Conservation (phyloP, 441 rosid genomes). For the Flueggea neowawraea region DNA sequence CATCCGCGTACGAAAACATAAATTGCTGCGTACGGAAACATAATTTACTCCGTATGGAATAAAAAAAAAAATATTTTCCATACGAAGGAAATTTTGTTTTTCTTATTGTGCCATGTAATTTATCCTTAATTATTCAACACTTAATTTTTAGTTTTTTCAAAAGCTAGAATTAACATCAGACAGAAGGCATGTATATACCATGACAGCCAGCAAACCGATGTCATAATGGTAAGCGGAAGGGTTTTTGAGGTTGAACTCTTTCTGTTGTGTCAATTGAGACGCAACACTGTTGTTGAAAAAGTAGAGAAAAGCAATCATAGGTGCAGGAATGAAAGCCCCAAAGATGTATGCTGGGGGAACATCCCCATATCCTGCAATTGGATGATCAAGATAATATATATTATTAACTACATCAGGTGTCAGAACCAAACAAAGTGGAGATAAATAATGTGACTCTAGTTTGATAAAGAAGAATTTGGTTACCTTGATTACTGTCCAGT, state of each 20-base stretch:
- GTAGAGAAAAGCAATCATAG: slow-evolving; percentile 58
- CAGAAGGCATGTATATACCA: slow-evolving; percentile 27
- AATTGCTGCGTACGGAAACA: too few species aligned
- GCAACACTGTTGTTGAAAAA: slow-evolving; percentile 62
- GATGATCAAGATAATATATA: neutral
- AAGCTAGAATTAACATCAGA: neutral
- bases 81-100: too few species aligned
- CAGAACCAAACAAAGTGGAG: too few species aligned
- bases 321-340: slow-evolving; percentile 45
- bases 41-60: too few species aligned
- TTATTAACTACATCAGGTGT: neutral
- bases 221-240: slow-evolving; percentile 59
- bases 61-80: too few species aligned
- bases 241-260: slow-evolving; percentile 59
- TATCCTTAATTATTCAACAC: too few species aligned
- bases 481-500: slow-evolving; percentile 56
- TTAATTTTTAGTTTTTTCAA: too few species aligned
- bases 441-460: too few species aligned
- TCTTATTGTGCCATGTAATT: too few species aligned
- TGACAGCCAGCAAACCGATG: slow-evolving; percentile 37
- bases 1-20: too few species aligned
- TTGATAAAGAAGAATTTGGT: too few species aligned
- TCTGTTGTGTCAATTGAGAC: slow-evolving; percentile 57
- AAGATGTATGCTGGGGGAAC: slow-evolving; percentile 38
- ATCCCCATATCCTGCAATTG: slow-evolving; percentile 49